Evolutionary conservation across 192 early-diverging fungal genomes (phyloP).

Genomic region (Paraglomus brasilianum): DNA sequence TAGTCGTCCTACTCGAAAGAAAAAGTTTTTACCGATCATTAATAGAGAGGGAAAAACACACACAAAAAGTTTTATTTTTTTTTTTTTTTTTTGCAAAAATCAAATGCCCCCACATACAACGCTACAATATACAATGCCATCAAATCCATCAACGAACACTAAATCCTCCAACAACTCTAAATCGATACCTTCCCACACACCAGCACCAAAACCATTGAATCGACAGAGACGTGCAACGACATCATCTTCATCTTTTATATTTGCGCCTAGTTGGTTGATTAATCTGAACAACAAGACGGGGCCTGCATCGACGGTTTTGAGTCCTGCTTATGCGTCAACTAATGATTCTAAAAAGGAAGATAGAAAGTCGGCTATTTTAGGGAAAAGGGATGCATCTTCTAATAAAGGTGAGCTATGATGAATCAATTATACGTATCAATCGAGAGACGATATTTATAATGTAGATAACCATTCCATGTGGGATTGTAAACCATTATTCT

Average conservation of each 20-base stretch:
- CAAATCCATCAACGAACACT: neutral
- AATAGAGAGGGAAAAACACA: no score
- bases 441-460: neutral
- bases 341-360: neutral
- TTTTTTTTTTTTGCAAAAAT: no score
- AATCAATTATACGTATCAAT: neutral
- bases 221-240: slow-evolving; percentile 14
- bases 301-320: slow-evolving; percentile 4
- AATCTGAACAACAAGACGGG: slow-evolving; percentile 6
- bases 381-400: neutral
- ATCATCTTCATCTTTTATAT: slow-evolving; percentile 17
- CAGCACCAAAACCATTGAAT: neutral
- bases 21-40: no score
- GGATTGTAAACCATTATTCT: neutral
- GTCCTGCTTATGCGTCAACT: slow-evolving; percentile 11
- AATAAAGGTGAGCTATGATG: slow-evolving; percentile 11
- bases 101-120: slow-evolving; percentile 24
- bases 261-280: slow-evolving; percentile 24
- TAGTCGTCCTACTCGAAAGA: no score
- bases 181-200: neutral
- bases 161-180: neutral
- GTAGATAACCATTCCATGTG: no score
- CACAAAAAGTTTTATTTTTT: no score
- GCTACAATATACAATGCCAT: slow-evolving; percentile 24
- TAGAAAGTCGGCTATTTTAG: neutral